Conservation (phyloP, 768 basidiomycete species). For the Mycena leptocephala region DNA sequence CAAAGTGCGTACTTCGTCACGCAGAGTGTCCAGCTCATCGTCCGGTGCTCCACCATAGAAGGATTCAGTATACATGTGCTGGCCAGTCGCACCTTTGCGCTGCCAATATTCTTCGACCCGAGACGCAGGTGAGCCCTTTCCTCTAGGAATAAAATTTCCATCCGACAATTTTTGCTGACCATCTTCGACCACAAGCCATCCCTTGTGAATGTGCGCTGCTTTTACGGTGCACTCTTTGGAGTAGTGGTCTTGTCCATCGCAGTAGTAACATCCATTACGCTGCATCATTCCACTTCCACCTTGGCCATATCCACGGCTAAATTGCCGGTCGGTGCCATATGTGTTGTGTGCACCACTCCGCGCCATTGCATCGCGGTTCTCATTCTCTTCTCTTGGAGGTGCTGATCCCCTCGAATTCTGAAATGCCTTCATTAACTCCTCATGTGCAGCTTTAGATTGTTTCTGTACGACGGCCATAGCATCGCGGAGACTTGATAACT, state of each 20-base stretch:
- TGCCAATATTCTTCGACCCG: constrained; percentile 26
- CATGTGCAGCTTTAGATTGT: too few species aligned
- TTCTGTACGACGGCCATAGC: neutral
- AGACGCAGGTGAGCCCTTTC: constrained; percentile 1
- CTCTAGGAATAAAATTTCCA: constrained; percentile 13
- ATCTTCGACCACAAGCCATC: constrained; percentile 19
- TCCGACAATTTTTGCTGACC: constrained; percentile 17
- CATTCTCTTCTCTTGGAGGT: constrained; percentile 1
- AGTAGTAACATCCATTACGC: constrained; percentile 20
- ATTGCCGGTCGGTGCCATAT: constrained; percentile 2
- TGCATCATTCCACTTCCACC: too few species aligned
- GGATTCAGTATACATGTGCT: neutral
- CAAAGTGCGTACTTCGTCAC: too few species aligned
- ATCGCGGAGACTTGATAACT: constrained; percentile 12
- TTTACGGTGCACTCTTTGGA: constrained; percentile 6
- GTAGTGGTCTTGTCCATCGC: constrained; percentile 17
- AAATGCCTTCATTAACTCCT: constrained; percentile 3
- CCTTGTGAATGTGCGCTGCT: constrained; percentile 12
- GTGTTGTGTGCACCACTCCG: neutral
- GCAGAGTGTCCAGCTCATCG: neutral
- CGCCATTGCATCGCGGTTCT: neutral
- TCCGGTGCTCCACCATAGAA: neutral
- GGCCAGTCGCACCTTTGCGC: constrained; percentile 5
- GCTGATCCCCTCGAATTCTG: neutral
- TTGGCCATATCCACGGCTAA: neutral